A percentile compares a stretch with the other conserved stretches of the same genome.
Evolutionary conservation across 768 basidiomycete species (phyloP).

Genomic region (Tubosaeta sp.): DNA sequence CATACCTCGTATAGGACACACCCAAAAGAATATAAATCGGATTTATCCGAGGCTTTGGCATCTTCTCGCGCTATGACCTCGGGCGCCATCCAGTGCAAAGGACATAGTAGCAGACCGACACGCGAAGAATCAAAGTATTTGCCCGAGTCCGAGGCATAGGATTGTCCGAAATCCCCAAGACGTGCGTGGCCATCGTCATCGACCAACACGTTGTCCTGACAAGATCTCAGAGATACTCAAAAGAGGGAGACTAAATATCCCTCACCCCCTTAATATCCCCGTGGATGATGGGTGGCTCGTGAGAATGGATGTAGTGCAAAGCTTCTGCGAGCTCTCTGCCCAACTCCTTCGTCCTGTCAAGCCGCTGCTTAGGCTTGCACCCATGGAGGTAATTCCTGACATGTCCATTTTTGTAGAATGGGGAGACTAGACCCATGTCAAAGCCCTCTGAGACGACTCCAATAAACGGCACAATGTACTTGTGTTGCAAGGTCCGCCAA

Average conservation of each 20-base stretch:
- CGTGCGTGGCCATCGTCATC: slow-evolving; percentile 10
- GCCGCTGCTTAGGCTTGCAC: neutral
- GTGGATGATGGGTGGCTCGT: slow-evolving; percentile 32
- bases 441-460: slow-evolving; percentile 13
- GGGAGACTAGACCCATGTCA: slow-evolving; percentile 22
- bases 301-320: slow-evolving; percentile 21
- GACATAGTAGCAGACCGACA: slow-evolving; percentile 12
- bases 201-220: slow-evolving; percentile 25
- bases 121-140: slow-evolving; percentile 21
- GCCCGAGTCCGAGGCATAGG: slow-evolving; percentile 20
- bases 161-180: slow-evolving; percentile 28
- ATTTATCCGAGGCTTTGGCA: slow-evolving; percentile 8
- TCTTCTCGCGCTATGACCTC: slow-evolving; percentile 13
- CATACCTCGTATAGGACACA: slow-evolving; percentile 30
- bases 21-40: slow-evolving; percentile 27
- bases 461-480: slow-evolving; percentile 25
- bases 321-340: slow-evolving; percentile 17
- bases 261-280: slow-evolving; percentile 39
- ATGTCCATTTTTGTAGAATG: slow-evolving; percentile 20
- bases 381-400: slow-evolving; percentile 7
- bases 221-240: neutral
- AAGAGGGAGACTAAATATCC: neutral
- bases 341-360: slow-evolving; percentile 4
- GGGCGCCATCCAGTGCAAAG: slow-evolving; percentile 26
- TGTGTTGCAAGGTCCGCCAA: slow-evolving; percentile 24